Percentiles rank a stretch among this genome's conserved stretches.
Evolutionary conservation across 192 early-diverging fungal species (phyloP).

Genomic region (Glomus cerebriforme): DNA sequence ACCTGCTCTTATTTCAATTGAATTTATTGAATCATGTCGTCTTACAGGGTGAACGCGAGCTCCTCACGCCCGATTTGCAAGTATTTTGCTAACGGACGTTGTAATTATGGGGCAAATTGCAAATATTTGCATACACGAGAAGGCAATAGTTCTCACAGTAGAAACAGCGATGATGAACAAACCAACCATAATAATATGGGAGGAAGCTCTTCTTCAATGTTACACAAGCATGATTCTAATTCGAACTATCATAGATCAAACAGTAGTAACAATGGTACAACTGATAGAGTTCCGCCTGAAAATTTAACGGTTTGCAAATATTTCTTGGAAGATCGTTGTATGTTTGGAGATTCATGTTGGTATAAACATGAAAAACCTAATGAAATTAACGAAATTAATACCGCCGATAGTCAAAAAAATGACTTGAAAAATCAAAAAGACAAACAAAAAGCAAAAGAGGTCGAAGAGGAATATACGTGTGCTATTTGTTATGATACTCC

Average conservation of each 20-base stretch:
- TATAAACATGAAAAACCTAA: conserved; percentile 25
- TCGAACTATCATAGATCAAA: not conserved
- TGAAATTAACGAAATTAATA: not conserved
- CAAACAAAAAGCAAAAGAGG: conserved; percentile 23
- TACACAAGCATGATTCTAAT: not conserved
- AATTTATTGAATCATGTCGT: not conserved
- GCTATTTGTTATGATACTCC: conserved; percentile 34
- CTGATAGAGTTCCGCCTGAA: not conserved
- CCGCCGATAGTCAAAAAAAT: not conserved
- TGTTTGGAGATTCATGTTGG: conserved; percentile 27
- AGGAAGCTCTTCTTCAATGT: not conserved
- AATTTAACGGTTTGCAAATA: conserved; percentile 8
- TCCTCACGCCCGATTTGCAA: not conserved
- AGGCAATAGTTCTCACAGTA: not conserved
- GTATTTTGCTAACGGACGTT: not conserved
- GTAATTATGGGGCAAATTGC: not conserved
- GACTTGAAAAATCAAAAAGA: not conserved
- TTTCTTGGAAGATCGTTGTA: conserved; percentile 29
- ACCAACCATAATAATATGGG: not conserved
- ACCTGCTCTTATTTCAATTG: not conserved
- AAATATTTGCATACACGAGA: not conserved
- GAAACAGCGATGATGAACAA: not conserved
- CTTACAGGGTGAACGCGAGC: not conserved
- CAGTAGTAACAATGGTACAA: not conserved
- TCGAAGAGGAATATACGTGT: conserved; percentile 13